Conservation (phyloP, 140 eudicot species). For the Ambrosia hybrid region DNA sequence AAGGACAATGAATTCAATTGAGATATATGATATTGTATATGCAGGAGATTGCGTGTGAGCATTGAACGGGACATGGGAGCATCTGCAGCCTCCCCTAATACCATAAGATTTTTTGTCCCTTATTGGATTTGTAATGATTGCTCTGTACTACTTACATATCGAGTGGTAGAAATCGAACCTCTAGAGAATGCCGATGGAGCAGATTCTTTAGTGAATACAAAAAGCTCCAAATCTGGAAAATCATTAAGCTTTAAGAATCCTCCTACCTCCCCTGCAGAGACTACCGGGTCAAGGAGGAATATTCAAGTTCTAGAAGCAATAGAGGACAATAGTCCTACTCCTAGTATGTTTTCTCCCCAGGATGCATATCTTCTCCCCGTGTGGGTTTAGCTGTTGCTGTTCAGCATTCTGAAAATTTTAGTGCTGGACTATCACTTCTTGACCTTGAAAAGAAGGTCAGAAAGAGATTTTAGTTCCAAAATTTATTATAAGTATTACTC, state of each 20-base stretch:
- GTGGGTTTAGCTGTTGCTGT: constrained; percentile 92
- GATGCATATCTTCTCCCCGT: constrained; percentile 87
- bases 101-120: constrained; percentile 87
- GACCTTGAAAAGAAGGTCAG: constrained; percentile 95
- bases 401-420: constrained; percentile 69
- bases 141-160: constrained; percentile 65
- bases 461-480: background rate
- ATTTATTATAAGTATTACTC: background rate
- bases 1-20: background rate
- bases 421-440: constrained; percentile 87
- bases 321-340: constrained; percentile 86
- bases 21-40: constrained; percentile 14
- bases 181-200: constrained; percentile 51
- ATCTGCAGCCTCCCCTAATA: constrained; percentile 78
- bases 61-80: constrained; percentile 97
- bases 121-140: constrained; percentile 89
- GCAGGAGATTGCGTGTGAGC: constrained; percentile 96
- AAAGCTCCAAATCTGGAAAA: constrained; percentile 51
- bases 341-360: constrained; percentile 98
- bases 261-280: constrained; percentile 13
- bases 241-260: constrained; percentile 39
- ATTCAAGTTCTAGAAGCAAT: constrained; percentile 83
- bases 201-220: constrained; percentile 31
- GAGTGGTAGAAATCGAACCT: constrained; percentile 92
- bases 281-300: constrained; percentile 40